Evolutionary conservation across 106 monocot genomes (phyloP).

Genomic region (Iris macrosiphon): DNA sequence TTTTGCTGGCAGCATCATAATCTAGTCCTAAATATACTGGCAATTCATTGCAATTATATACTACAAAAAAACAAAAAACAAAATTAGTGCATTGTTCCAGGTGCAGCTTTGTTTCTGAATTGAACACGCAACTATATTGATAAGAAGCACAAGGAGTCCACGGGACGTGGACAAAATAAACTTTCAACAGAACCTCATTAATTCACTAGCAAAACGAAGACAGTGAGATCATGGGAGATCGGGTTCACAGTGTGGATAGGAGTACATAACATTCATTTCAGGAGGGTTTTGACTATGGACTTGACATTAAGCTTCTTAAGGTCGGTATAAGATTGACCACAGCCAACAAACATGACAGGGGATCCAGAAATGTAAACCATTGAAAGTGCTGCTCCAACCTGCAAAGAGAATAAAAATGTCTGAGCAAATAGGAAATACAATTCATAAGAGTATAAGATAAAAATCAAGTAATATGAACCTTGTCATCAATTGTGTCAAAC

Average conservation of each 20-base stretch:
- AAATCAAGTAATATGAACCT: slow-evolving; percentile 33
- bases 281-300: slow-evolving; percentile 92
- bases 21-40: no score
- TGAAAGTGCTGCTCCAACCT: slow-evolving; percentile 96
- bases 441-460: neutral
- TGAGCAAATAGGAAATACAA: neutral
- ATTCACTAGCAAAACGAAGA: slow-evolving; percentile 14
- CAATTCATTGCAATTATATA: no score
- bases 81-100: no score
- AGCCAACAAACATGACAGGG: slow-evolving; percentile 97
- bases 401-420: neutral
- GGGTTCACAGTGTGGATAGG: neutral
- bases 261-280: slow-evolving; percentile 32
- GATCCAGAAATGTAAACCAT: slow-evolving; percentile 98
- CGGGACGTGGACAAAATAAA: no score
- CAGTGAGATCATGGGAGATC: slow-evolving; percentile 21
- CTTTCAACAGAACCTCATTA: no score
- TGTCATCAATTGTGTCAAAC: slow-evolving; percentile 98
- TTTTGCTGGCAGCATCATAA: no score
- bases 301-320: slow-evolving; percentile 99
- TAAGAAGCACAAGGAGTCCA: no score
- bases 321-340: slow-evolving; percentile 97
- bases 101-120: no score
- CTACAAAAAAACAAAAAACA: no score
- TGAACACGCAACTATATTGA: no score